Percentiles rank a stretch among this genome's conserved stretches.
These are phyloP conservation scores for Persicaria maculosa DNA, from an alignment of 148 eudicot species.

Conservation along the genomic window DNA sequence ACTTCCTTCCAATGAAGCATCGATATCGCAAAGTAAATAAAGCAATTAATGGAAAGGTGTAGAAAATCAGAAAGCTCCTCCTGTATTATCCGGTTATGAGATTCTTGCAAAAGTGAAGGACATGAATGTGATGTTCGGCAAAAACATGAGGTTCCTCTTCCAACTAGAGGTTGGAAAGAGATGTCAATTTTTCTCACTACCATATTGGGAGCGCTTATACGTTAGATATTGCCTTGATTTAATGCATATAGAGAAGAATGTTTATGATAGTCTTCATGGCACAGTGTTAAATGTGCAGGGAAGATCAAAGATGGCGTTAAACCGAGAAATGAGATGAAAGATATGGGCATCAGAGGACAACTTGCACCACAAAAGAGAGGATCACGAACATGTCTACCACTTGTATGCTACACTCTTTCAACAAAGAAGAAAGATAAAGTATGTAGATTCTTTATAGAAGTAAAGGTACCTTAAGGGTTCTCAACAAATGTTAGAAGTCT, in stretches of 20 bases:
- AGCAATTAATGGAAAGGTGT: not conserved
- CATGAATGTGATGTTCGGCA: not conserved
- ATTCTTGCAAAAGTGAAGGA: not conserved
- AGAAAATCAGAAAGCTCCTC: not conserved
- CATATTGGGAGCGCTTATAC: not conserved
- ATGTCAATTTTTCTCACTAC: conserved; percentile 3
- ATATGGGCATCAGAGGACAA: not conserved
- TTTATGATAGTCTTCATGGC: conserved; percentile 10
- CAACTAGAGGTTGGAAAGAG: not conserved
- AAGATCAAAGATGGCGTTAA: not conserved
- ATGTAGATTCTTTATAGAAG: no score
- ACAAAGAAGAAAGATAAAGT: not conserved
- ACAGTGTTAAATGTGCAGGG: not conserved
- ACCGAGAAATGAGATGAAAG: not conserved
- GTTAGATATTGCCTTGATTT: conserved; percentile 14
- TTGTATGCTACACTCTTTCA: not conserved
- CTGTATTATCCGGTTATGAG: not conserved
- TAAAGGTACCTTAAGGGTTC: no score
- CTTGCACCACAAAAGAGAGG: not conserved
- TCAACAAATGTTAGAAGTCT: no score
- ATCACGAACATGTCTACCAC: no score
- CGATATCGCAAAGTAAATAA: not conserved
- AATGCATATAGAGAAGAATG: no score
- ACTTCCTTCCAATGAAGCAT: not conserved
- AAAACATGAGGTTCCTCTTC: no score